Conservation (phyloP, 306 rosid species). For the Macrotyloma uniflorum region DNA sequence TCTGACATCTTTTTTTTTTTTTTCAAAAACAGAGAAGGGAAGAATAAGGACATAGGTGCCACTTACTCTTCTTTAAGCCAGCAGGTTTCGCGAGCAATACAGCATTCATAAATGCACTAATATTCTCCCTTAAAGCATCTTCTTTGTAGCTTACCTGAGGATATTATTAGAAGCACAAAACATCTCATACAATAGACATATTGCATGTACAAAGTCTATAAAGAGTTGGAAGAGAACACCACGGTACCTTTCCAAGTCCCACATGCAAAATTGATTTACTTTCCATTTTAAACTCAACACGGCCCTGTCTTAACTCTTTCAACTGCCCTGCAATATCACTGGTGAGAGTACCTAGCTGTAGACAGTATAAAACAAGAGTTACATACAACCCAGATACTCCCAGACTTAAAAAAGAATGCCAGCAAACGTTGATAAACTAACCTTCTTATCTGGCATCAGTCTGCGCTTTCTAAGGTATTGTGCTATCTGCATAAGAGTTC, state of each 20-base stretch:
- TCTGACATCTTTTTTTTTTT: not conserved
- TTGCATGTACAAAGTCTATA: conserved; percentile 28
- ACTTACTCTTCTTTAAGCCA: conserved; percentile 94
- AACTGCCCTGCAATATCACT: conserved; percentile 84
- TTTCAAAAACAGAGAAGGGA: not conserved
- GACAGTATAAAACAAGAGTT: conserved; percentile 38
- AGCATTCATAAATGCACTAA: conserved; percentile 93
- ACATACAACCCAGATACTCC: conserved; percentile 20
- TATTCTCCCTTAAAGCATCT: conserved; percentile 78
- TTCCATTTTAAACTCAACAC: conserved; percentile 93
- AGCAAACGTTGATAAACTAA: conserved; percentile 50
- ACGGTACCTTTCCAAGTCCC: conserved; percentile 90
- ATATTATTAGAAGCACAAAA: conserved; percentile 24
- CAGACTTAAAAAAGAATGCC: conserved; percentile 25
- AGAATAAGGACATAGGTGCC: conserved; percentile 13
- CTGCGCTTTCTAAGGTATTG: conserved; percentile 93
- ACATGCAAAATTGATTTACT: conserved; percentile 82
- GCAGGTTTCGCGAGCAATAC: conserved; percentile 86
- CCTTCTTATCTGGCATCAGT: conserved; percentile 94
- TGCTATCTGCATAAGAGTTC: conserved; percentile 72
- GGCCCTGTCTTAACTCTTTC: conserved; percentile 81
- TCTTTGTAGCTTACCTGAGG: conserved; percentile 80
- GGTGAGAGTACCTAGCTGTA: conserved; percentile 93
- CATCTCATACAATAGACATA: not conserved
- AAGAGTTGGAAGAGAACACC: conserved; percentile 21